These are phyloP conservation scores for Mollisiaceae sp. DNA, from an alignment of 2,329 filamentous ascomycete species.

Conservation along the genomic window DNA sequence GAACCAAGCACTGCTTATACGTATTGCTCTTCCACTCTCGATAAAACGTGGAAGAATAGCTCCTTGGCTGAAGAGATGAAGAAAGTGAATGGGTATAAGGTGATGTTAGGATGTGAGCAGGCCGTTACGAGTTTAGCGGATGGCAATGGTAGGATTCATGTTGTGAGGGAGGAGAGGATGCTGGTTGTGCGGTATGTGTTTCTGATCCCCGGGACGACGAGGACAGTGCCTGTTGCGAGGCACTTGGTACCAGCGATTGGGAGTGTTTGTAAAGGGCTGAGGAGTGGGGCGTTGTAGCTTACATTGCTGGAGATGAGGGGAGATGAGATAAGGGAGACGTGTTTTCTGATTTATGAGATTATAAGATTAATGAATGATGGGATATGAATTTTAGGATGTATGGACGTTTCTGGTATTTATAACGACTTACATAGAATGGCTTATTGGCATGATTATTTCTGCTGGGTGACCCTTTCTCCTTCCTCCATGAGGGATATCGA, in stretches of 20 bases:
- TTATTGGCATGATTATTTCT: no score
- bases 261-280: slow-evolving; percentile 13
- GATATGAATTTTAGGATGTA: no score
- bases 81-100: not conserved
- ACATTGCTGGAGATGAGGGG: not conserved
- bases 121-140: not conserved
- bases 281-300: not conserved
- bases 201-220: slow-evolving; percentile 15
- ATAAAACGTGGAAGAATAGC: slow-evolving; percentile 14
- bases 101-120: slow-evolving; percentile 21
- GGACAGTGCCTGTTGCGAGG: slow-evolving; percentile 11
- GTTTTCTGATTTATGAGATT: not conserved
- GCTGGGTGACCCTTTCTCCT: no score
- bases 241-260: slow-evolving; percentile 25
- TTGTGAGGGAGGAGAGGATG: slow-evolving; percentile 16
- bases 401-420: no score
- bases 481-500: no score
- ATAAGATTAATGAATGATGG: no score
- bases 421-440: no score
- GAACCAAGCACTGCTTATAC: slow-evolving; percentile 17
- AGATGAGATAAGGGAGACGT: not conserved
- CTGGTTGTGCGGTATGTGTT: slow-evolving; percentile 27
- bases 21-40: not conserved
- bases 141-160: slow-evolving; percentile 14
- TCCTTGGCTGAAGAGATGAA: not conserved